Evolutionary conservation across 352 stramenopile genomes (phyloP).

Genomic region (Phytophthora europaea): DNA sequence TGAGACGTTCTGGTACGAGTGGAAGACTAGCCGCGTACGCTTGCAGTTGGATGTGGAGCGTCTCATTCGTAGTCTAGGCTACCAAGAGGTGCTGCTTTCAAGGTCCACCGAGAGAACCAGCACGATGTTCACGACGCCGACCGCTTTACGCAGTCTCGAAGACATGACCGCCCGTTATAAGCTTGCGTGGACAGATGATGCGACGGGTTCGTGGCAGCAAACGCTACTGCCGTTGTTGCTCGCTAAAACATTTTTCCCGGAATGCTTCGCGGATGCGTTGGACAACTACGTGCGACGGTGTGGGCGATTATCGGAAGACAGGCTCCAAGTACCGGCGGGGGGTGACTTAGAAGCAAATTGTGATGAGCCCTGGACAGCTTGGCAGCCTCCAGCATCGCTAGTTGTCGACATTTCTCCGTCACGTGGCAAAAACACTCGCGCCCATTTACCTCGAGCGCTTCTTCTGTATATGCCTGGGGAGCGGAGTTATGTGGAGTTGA

Average conservation of each 20-base stretch:
- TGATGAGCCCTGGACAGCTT: constrained; percentile 13
- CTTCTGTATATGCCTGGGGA: constrained; percentile 25
- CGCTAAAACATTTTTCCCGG: constrained; percentile 50
- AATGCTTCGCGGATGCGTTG: constrained; percentile 31
- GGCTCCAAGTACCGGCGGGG: neutral
- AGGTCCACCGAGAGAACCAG: constrained; percentile 2
- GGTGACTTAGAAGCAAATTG: neutral
- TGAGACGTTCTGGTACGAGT: constrained; percentile 60
- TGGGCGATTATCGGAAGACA: neutral
- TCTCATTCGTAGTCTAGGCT: constrained; percentile 25
- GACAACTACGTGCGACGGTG: constrained; percentile 15
- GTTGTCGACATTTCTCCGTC: constrained; percentile 27
- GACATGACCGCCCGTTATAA: constrained; percentile 12
- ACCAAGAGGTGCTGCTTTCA: constrained; percentile 9
- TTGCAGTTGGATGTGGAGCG: constrained; percentile 28
- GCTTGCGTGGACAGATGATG: neutral
- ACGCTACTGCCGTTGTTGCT: constrained; percentile 37
- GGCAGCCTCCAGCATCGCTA: constrained; percentile 17
- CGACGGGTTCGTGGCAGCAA: neutral
- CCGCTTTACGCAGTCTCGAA: constrained; percentile 12
- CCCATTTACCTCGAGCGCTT: constrained; percentile 33
- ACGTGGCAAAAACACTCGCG: constrained; percentile 28
- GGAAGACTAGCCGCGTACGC: constrained; percentile 45
- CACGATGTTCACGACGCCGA: constrained; percentile 3
- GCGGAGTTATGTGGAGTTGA: constrained; percentile 19